Conservation (phyloP, 805 yeast species). For the Candida namnaoensis region DNA sequence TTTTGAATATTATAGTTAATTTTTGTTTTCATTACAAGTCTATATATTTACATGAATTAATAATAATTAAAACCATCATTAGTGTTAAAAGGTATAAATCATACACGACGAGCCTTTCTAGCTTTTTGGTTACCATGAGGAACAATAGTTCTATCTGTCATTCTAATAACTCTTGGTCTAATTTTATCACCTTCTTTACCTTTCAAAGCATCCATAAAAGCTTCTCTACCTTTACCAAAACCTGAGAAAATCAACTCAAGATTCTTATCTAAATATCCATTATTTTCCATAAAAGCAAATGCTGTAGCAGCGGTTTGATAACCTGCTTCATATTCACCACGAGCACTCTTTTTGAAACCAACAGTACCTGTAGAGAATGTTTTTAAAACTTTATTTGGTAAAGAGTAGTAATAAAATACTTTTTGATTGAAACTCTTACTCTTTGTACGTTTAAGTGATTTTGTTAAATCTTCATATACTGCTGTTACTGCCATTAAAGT, state of each 20-base stretch:
- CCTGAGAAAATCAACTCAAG: conserved; percentile 74
- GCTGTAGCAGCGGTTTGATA: conserved; percentile 74
- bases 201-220: conserved; percentile 72
- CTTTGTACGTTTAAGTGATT: conserved; percentile 20
- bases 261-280: conserved; percentile 44
- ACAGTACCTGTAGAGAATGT: conserved; percentile 74
- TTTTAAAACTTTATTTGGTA: conserved; percentile 67
- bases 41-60: not conserved
- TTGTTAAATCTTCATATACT: conserved; percentile 59
- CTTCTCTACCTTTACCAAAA: conserved; percentile 85
- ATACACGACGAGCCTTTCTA: conserved; percentile 72
- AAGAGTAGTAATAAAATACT: conserved; percentile 66
- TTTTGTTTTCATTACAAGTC: too few species aligned
- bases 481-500: conserved; percentile 71
- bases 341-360: conserved; percentile 83
- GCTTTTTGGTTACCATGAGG: conserved; percentile 91
- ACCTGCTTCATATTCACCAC: conserved; percentile 90
- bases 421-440: conserved; percentile 53
- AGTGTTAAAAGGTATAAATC: conserved; percentile 10
- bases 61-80: not conserved
- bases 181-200: conserved; percentile 82
- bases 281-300: conserved; percentile 64
- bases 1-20: too few species aligned
- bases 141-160: conserved; percentile 73
- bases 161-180: conserved; percentile 55